Conservation (phyloP, 2,329 filamentous ascomycete species). For the Furcasterigmium sp. region DNA sequence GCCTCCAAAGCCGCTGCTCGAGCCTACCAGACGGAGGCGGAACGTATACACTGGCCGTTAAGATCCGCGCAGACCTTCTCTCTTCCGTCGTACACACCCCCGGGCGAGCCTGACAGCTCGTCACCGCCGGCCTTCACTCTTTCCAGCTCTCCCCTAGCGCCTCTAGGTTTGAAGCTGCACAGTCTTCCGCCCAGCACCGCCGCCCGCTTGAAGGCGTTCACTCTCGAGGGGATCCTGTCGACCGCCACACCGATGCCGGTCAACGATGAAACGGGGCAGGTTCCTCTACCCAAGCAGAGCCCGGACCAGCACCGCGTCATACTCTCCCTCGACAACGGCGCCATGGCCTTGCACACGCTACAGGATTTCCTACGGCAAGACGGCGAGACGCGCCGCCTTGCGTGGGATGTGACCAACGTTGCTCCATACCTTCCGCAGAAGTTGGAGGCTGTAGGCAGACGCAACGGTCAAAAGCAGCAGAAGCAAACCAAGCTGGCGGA, state of each 20-base stretch:
- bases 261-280: not conserved
- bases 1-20: slow-evolving; percentile 50
- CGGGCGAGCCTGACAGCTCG: slow-evolving; percentile 4
- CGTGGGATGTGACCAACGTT: slow-evolving; percentile 14
- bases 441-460: not conserved
- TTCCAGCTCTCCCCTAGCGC: slow-evolving; percentile 25
- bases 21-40: slow-evolving; percentile 53
- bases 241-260: not conserved
- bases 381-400: slow-evolving; percentile 27
- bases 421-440: slow-evolving; percentile 10
- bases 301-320: slow-evolving; percentile 23
- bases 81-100: slow-evolving; percentile 8
- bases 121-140: slow-evolving; percentile 10
- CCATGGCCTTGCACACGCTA: slow-evolving; percentile 20
- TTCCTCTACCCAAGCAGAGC: not conserved
- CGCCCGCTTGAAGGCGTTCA: slow-evolving; percentile 15
- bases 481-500: not conserved
- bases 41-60: slow-evolving; percentile 18
- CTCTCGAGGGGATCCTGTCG: slow-evolving; percentile 8
- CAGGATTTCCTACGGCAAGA: slow-evolving; percentile 34
- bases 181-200: slow-evolving; percentile 16
- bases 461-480: too few relatives aligned
- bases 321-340: slow-evolving; percentile 27
- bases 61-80: slow-evolving; percentile 29
- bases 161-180: slow-evolving; percentile 11